Evolutionary conservation across 2,329 filamentous ascomycete genomes (phyloP), one percentile per base, ranked within the genome.

Genomic region (Colletotrichum brevisporum): DNA sequence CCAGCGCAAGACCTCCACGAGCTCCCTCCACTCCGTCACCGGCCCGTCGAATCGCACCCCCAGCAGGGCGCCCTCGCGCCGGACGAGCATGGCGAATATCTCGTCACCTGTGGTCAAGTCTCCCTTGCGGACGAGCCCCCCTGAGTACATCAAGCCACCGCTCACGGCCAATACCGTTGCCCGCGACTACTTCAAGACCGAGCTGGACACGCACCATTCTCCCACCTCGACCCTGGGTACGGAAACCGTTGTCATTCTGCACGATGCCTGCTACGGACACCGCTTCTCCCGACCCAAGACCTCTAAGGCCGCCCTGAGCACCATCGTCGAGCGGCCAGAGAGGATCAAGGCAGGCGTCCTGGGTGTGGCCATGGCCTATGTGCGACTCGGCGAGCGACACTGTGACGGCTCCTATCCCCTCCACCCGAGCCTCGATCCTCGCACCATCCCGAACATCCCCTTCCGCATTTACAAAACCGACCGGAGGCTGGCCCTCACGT

Each of bases 261-360:
- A 98, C 75, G 96, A 99, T 82, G 91, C 92, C 61, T 97, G 95
- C 80, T 99, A 98, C 78, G 95, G 95, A 26, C 96, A 99, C 81
- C 91, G 94, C 24, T 99, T 91, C 79, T 94, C 95, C 12, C 88
- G 96, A 52, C 94, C 94, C 4, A 91, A 92, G 74, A 92, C 94
- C 1, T 91, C 90, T 24, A 92, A 92, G 75, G 86, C 84, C 52
- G 87, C 88, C 16, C 85, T 98, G 1, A 89, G 85, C 75, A 92
- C 91, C 65, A 97, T 99, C 72, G 95, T 99, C 56, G 96, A 99
- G 81, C 88, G 96, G 12, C 96, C 96, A 0, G 96, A 99, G 82
- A 88, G 96, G 68, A 90, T 99, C 72, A 92, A 93, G 74, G 96
- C 96, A 5, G 90, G 90, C 69, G 89, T 95, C 0, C 78, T 98